These are phyloP conservation scores for Anthoceros angustus DNA, from an alignment of 225 moss, liverwort and hornwort species.

Conservation along the genomic window DNA sequence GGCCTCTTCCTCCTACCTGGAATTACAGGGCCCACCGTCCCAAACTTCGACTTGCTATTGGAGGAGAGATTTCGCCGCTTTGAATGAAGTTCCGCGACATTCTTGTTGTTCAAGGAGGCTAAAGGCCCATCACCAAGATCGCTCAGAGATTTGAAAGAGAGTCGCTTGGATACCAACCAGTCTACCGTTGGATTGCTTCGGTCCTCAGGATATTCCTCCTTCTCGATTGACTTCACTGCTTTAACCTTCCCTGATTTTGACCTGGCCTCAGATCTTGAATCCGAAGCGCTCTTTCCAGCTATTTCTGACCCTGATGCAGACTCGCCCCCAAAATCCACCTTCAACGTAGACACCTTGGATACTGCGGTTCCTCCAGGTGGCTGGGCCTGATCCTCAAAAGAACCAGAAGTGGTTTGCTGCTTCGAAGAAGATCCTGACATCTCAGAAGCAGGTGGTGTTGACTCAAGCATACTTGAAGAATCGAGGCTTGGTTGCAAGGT, in stretches of 20 bases:
- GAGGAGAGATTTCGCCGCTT: background rate
- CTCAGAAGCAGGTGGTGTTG: background rate
- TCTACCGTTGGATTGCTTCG: background rate
- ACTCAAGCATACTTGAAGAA: background rate
- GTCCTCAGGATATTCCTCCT: background rate
- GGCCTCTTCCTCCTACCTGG: background rate
- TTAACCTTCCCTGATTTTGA: background rate
- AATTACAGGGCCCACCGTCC: background rate
- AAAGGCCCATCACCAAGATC: background rate
- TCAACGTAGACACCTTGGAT: background rate
- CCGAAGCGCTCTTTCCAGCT: background rate
- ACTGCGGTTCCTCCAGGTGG: background rate
- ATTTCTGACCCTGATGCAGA: background rate
- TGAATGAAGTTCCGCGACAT: background rate
- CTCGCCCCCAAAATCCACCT: background rate
- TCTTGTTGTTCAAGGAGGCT: background rate
- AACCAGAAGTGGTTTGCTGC: background rate
- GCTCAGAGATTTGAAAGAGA: background rate
- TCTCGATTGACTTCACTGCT: background rate
- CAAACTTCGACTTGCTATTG: background rate
- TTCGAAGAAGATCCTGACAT: background rate
- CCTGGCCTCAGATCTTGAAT: background rate
- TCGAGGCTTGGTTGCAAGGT: background rate
- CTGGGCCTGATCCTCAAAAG: background rate
- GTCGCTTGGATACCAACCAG: background rate